Conservation (phyloP, 306 rosid genomes). For the Malus asiatica region DNA sequence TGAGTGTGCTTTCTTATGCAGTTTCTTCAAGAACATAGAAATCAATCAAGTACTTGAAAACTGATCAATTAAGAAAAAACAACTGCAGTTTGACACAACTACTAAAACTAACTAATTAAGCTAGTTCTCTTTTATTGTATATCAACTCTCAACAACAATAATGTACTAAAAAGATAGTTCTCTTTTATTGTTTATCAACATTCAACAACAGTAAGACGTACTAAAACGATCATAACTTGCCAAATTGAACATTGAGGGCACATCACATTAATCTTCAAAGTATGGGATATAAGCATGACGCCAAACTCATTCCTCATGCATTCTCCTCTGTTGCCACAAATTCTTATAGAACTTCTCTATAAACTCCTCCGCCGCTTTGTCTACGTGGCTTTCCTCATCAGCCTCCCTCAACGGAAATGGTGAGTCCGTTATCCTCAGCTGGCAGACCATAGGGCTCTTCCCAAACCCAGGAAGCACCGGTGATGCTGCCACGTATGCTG, state of each 20-base stretch:
- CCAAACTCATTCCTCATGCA: neutral
- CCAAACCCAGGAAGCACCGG: constrained; percentile 55
- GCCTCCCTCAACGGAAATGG: constrained; percentile 64
- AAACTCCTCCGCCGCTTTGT: constrained; percentile 78
- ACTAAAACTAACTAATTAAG: neutral
- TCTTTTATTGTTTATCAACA: constrained; percentile 11
- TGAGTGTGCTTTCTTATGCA: neutral
- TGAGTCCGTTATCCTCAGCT: constrained; percentile 84
- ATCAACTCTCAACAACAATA: neutral
- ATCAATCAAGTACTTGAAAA: neutral
- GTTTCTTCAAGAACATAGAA: neutral
- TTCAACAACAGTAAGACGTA: neutral
- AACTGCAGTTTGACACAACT: neutral
- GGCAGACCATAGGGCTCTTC: constrained; percentile 50
- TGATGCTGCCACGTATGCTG: constrained; percentile 24
- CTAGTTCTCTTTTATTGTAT: constrained; percentile 1
- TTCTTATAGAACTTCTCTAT: constrained; percentile 69
- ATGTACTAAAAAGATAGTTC: neutral
- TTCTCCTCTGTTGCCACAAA: constrained; percentile 31
- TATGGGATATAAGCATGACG: neutral
- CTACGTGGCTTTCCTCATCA: constrained; percentile 47
- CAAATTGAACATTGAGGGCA: neutral
- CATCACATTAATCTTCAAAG: neutral
- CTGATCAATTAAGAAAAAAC: neutral
- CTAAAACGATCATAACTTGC: neutral